phyloP scores from a whole-genome alignment of 208 protist genomes.

The Trypanosoma vivax region DNA sequence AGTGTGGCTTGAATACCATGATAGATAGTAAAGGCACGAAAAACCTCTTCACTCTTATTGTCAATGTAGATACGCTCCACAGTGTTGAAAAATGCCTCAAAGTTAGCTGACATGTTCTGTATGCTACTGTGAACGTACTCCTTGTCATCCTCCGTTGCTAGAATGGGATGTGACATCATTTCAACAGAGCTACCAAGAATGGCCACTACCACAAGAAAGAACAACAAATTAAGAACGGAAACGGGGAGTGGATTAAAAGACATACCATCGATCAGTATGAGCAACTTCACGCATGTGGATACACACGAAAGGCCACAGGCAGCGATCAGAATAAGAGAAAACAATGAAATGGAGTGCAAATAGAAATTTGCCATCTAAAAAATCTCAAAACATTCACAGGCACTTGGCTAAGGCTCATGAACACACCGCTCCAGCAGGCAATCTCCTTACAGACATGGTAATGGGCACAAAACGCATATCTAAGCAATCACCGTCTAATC shows the following conservation, averaged over 20 bases:
- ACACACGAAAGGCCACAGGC: too few relatives aligned
- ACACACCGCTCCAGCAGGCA: too few relatives aligned
- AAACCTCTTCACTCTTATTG: conserved; percentile 30
- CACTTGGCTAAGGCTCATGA: too few relatives aligned
- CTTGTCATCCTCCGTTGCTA: conserved; percentile 83
- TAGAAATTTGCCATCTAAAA: too few relatives aligned
- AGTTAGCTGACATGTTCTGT: conserved; percentile 35
- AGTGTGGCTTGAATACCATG: conserved; percentile 61
- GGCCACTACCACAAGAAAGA: not conserved
- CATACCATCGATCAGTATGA: too few relatives aligned
- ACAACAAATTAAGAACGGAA: conserved; percentile 5
- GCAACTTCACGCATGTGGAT: too few relatives aligned
- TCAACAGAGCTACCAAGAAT: not conserved
- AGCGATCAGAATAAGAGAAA: too few relatives aligned
- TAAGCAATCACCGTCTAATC: too few relatives aligned
- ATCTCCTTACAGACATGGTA: too few relatives aligned
- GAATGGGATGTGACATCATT: conserved; percentile 81
- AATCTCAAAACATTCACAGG: too few relatives aligned
- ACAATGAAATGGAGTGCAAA: too few relatives aligned
- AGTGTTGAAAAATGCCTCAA: conserved; percentile 64
- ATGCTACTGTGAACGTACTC: conserved; percentile 69
- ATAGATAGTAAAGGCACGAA: conserved; percentile 37
- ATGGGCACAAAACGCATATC: too few relatives aligned
- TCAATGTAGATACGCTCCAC: conserved; percentile 64
- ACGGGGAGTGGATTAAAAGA: not conserved